phyloP scores from a whole-genome alignment of 768 basidiomycete species.

The Phanerochaete carnosa region DNA sequence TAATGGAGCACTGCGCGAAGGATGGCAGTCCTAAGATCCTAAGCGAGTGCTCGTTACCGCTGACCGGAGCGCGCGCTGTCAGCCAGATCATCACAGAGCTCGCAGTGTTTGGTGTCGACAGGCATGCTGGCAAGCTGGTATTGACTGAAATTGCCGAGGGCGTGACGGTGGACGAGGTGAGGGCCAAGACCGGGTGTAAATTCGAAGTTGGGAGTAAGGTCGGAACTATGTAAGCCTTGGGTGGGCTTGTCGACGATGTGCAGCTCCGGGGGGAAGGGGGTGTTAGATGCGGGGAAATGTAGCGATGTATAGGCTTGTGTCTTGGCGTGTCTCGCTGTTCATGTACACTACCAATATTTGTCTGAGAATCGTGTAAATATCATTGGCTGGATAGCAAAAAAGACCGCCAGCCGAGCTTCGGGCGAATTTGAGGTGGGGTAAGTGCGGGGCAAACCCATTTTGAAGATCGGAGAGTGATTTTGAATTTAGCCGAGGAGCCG shows the following conservation, averaged over 20 bases:
- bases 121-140: conserved; percentile 64
- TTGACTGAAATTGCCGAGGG: conserved; percentile 85
- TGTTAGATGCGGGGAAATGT: neutral
- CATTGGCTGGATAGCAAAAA: neutral
- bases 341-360: neutral
- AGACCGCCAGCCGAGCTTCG: neutral
- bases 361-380: neutral
- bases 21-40: conserved; percentile 89
- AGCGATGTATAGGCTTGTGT: neutral
- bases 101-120: conserved; percentile 86
- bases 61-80: conserved; percentile 86
- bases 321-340: neutral
- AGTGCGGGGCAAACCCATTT: neutral
- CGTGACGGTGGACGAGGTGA: conserved; percentile 78
- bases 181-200: conserved; percentile 81
- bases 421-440: neutral
- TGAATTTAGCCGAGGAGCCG: neutral
- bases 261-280: neutral
- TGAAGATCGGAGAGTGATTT: neutral
- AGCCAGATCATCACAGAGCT: conserved; percentile 94
- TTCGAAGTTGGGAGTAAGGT: conserved; percentile 57
- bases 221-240: conserved; percentile 18
- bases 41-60: conserved; percentile 73
- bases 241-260: neutral
- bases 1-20: conserved; percentile 90